Base-by-base conservation (phyloP, 1,139 yeast species). In the Zygoascus sp. region DNA sequence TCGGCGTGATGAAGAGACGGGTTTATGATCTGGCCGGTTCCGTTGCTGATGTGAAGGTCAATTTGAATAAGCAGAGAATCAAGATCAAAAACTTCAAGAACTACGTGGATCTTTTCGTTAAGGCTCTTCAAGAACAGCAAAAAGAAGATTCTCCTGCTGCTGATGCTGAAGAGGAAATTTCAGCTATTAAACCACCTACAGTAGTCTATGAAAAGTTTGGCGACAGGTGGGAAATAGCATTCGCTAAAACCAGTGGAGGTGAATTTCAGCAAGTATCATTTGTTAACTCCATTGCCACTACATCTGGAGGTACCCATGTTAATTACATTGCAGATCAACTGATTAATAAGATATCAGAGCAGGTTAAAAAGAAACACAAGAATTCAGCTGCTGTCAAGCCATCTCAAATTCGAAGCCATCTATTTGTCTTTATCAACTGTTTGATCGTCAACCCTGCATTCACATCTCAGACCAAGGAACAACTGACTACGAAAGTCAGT, bases 391-490 rank as follows among this genome's bases (percentile, higher is more conserved):
- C 81, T 65, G 80, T 94, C 50, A 86, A 85, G 58, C 92, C 96
- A 1, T 83, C 83, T 57, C 97, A 94, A 68, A 85, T 94, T 50
- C 81, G 83, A 62, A 89, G 84, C 64, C 86, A 89, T 65, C 85
- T 92, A 83, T 92, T 92, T 60, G 63, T 94, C 36, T 94, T 94
- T 59, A 74, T 94, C 55, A 94, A 94, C 65, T 89, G 97, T 75
- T 74, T 90, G 56, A 81, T 94, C 66, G 97, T 89, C 63, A 94
- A 94, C 58, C 98, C 98, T 0, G 95, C 97, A 0, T 94, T 94
- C 62, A 90, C 97, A 0, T 90, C 98, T 0, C 98, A 94, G 69
- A 94, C 98, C 0, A 94, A 94, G 61, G 98, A 94, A 64, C 96
- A 90, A 63, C 72, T 94, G 58, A 90, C 97, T 11, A 88, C 97